A percentile compares a stretch with the other conserved stretches of the same genome.
Evolutionary conservation across 2,329 filamentous ascomycete genomes (phyloP).

Genomic region (Exophiala lecanii-corni): DNA sequence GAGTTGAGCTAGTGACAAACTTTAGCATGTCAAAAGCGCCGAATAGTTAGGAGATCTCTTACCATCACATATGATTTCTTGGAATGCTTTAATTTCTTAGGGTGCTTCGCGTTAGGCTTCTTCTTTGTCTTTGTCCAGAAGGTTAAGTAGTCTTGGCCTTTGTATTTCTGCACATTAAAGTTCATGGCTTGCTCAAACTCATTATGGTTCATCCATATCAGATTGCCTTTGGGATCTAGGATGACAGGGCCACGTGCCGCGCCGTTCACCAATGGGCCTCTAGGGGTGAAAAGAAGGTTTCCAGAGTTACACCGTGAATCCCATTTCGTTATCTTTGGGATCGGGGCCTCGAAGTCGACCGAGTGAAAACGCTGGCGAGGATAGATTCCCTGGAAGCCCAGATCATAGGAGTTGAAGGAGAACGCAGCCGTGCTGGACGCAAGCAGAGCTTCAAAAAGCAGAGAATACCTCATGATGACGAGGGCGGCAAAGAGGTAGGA

Average conservation of each 20-base stretch:
- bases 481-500: neutral
- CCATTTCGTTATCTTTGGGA: slow-evolving; percentile 29
- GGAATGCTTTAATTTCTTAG: slow-evolving; percentile 44
- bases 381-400: slow-evolving; percentile 24
- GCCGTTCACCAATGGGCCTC: slow-evolving; percentile 13
- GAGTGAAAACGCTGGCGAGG: slow-evolving; percentile 18
- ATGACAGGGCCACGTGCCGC: slow-evolving; percentile 21
- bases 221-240: slow-evolving; percentile 12
- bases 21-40: too few relatives aligned
- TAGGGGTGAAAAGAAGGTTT: slow-evolving; percentile 15
- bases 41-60: too few relatives aligned
- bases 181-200: slow-evolving; percentile 41
- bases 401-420: slow-evolving; percentile 18
- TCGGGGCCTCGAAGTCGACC: slow-evolving; percentile 16
- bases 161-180: slow-evolving; percentile 43
- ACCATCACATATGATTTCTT: slow-evolving; percentile 36
- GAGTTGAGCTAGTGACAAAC: slow-evolving; percentile 40
- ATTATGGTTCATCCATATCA: slow-evolving; percentile 36
- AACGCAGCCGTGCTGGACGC: slow-evolving; percentile 12
- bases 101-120: slow-evolving; percentile 43
- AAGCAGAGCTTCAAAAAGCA: slow-evolving; percentile 4
- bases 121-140: slow-evolving; percentile 47
- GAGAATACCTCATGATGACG: slow-evolving; percentile 7
- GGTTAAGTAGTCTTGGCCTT: slow-evolving; percentile 42
- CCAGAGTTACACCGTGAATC: slow-evolving; percentile 36